These are phyloP conservation scores for Schizochytrium sp. DNA, from an alignment of 108 stramenopile genomes.

Conservation along the genomic window DNA sequence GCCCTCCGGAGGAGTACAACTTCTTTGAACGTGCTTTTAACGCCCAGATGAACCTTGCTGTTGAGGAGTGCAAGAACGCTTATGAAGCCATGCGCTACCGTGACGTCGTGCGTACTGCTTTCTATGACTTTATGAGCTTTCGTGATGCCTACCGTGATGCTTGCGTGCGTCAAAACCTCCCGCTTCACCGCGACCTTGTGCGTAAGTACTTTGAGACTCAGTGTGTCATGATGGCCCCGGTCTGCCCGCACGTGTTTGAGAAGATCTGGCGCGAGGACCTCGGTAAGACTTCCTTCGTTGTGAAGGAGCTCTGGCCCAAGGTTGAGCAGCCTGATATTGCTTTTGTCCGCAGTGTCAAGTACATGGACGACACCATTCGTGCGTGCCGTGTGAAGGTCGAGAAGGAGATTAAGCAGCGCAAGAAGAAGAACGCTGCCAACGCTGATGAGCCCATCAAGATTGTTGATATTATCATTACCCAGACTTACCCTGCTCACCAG, in stretches of 20 bases:
- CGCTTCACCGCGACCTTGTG: constrained; percentile 85
- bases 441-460: not conserved
- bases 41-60: constrained; percentile 89
- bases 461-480: not conserved
- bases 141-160: constrained; percentile 92
- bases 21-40: constrained; percentile 81
- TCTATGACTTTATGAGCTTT: constrained; percentile 90
- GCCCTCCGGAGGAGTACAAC: constrained; percentile 46
- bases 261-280: constrained; percentile 75
- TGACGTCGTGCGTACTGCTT: constrained; percentile 90
- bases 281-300: not conserved
- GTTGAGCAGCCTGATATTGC: constrained; percentile 40
- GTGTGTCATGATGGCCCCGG: constrained; percentile 84
- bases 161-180: constrained; percentile 84
- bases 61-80: constrained; percentile 76
- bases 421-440: constrained; percentile 34
- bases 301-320: constrained; percentile 20
- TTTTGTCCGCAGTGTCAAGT: constrained; percentile 45
- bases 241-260: constrained; percentile 86
- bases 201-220: constrained; percentile 66
- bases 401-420: constrained; percentile 45
- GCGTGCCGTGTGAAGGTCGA: constrained; percentile 29
- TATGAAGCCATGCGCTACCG: constrained; percentile 79
- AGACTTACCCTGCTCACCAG: constrained; percentile 20
- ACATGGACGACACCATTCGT: constrained; percentile 20